Conservation (phyloP, 1,139 yeast species). For the Suhomyces wounanorum region DNA sequence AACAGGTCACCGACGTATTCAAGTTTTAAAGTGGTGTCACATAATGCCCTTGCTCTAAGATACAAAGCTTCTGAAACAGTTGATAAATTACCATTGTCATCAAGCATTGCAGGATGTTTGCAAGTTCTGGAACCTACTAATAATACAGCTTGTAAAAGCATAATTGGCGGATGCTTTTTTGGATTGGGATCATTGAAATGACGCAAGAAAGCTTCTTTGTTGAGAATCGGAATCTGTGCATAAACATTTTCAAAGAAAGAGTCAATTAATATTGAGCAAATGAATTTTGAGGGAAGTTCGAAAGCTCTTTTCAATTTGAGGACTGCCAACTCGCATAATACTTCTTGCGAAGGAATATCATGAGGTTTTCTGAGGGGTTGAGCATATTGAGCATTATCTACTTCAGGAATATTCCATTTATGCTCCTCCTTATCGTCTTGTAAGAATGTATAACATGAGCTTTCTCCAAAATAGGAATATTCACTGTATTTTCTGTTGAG, state of each 20-base stretch:
- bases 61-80: conserved; percentile 13
- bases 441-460: conserved; percentile 4
- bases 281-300: conserved; percentile 14
- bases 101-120: conserved; percentile 17
- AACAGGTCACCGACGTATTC: conserved; percentile 17
- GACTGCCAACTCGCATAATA: conserved; percentile 15
- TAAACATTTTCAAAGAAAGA: conserved; percentile 10
- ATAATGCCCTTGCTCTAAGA: conserved; percentile 15
- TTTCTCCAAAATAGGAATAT: conserved; percentile 5
- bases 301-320: conserved; percentile 17
- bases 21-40: conserved; percentile 15
- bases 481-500: conserved; percentile 6
- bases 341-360: conserved; percentile 12
- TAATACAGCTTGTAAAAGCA: conserved; percentile 17
- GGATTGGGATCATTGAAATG: conserved; percentile 19
- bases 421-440: conserved; percentile 5
- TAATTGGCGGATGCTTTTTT: conserved; percentile 17
- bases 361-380: conserved; percentile 6
- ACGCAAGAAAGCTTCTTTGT: conserved; percentile 15
- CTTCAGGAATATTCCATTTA: conserved; percentile 3
- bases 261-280: conserved; percentile 9
- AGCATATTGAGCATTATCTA: background rate
- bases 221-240: conserved; percentile 16
- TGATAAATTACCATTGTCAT: conserved; percentile 11
- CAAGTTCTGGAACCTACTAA: conserved; percentile 17